phyloP scores from a whole-genome alignment of 1,284 basidiomycete genomes.

The Anthracocystis panici-leucophaei region DNA sequence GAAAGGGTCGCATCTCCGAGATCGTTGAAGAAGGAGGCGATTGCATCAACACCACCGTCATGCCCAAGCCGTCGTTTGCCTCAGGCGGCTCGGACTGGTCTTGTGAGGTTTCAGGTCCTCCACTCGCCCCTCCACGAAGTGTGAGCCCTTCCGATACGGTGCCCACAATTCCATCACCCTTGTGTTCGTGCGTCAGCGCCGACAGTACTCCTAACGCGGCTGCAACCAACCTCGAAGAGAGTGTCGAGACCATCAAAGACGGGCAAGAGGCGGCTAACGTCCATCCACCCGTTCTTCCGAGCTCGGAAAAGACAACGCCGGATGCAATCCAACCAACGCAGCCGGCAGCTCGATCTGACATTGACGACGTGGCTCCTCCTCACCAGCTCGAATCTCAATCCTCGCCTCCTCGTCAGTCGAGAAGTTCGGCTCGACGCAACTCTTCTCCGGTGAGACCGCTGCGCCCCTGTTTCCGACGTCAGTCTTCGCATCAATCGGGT shows the following conservation, averaged over 20 bases:
- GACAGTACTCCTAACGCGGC: slow-evolving; percentile 11
- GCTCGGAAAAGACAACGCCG: background rate
- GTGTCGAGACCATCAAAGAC: slow-evolving; percentile 50
- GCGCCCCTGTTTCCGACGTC: slow-evolving; percentile 62
- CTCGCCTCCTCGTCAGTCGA: slow-evolving; percentile 36
- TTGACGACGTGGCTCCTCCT: background rate
- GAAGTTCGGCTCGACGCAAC: slow-evolving; percentile 42
- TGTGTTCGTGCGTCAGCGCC: slow-evolving; percentile 56
- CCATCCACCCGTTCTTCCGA: background rate
- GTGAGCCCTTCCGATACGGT: slow-evolving; percentile 62
- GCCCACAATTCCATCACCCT: slow-evolving; percentile 60
- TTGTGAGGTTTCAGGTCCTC: slow-evolving; percentile 55
- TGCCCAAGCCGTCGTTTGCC: slow-evolving; percentile 40
- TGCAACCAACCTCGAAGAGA: slow-evolving; percentile 36
- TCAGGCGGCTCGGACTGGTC: slow-evolving; percentile 39
- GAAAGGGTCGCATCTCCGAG: slow-evolving; percentile 64
- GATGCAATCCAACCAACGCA: background rate
- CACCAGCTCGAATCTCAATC: background rate
- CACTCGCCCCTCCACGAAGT: slow-evolving; percentile 47
- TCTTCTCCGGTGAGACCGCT: slow-evolving; percentile 57
- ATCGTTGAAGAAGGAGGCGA: slow-evolving; percentile 61
- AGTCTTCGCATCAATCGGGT: slow-evolving; percentile 45
- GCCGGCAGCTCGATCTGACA: background rate
- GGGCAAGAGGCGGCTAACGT: slow-evolving; percentile 2
- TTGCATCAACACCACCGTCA: slow-evolving; percentile 49